A percentile compares a stretch with the other conserved stretches of the same genome.
phyloP scores from a whole-genome alignment of 2,329 filamentous ascomycete genomes.

The Gnomoniopsis sp. region DNA sequence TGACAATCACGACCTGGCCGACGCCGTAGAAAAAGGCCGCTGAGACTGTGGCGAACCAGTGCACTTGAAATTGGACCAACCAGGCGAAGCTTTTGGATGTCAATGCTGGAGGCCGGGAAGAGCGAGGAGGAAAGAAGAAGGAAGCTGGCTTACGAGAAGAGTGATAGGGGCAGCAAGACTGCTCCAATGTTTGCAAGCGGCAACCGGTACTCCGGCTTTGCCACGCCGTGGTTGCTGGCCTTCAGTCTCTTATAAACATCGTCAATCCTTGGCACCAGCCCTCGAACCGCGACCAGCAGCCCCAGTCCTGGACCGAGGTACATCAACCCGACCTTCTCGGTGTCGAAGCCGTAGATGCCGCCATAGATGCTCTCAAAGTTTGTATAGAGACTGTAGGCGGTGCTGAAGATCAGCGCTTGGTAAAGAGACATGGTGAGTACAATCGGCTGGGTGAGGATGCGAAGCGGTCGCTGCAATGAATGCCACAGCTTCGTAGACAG shows the following conservation, averaged over 20 bases:
- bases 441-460: slow-evolving; percentile 13
- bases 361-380: slow-evolving; percentile 14
- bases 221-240: slow-evolving; percentile 3
- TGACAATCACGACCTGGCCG: slow-evolving; percentile 48
- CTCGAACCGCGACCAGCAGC: slow-evolving; percentile 7
- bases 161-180: slow-evolving; percentile 38
- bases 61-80: slow-evolving; percentile 22
- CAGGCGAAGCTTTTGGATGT: slow-evolving; percentile 22
- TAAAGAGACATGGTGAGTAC: slow-evolving; percentile 12
- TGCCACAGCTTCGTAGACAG: slow-evolving; percentile 3
- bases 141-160: slow-evolving; percentile 19
- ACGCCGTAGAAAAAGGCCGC: slow-evolving; percentile 48
- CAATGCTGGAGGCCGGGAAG: background rate
- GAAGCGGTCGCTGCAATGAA: slow-evolving; percentile 7
- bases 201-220: slow-evolving; percentile 11
- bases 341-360: slow-evolving; percentile 10
- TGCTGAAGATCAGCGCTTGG: slow-evolving; percentile 12
- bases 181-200: slow-evolving; percentile 13
- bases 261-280: slow-evolving; percentile 12
- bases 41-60: slow-evolving; percentile 39
- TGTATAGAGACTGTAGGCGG: slow-evolving; percentile 11
- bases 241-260: slow-evolving; percentile 11
- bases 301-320: slow-evolving; percentile 11
- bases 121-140: background rate
- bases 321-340: slow-evolving; percentile 9